A percentile compares a stretch with the other conserved stretches of the same genome.
Evolutionary conservation across 306 rosid genomes (phyloP).

Genomic region (Arachis stenosperma): DNA sequence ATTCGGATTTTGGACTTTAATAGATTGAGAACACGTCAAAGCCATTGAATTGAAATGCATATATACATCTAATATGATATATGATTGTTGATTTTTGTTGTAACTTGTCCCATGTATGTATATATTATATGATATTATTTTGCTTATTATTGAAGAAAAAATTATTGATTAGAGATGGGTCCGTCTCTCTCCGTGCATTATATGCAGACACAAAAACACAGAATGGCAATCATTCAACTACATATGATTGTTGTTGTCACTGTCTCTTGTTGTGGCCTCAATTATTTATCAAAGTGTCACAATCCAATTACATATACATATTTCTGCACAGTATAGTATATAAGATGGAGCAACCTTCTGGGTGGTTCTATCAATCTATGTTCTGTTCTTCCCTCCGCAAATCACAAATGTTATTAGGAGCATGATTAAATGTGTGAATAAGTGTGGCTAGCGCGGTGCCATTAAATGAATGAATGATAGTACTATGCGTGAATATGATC

Average conservation of each 20-base stretch:
- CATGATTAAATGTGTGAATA: background rate
- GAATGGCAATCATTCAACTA: constrained; percentile 23
- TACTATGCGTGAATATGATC: background rate
- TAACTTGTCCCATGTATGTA: too few species aligned
- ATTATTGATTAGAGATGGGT: constrained; percentile 23
- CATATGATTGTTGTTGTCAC: constrained; percentile 15
- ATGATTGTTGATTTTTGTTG: too few species aligned
- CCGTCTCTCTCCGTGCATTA: background rate
- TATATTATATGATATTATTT: too few species aligned
- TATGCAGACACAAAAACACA: constrained; percentile 24
- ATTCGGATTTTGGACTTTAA: background rate
- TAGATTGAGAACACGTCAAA: constrained; percentile 14
- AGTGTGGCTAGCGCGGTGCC: background rate
- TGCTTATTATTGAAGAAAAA: background rate
- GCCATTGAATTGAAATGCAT: background rate
- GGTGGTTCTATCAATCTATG: constrained; percentile 2
- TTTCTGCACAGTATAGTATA: background rate
- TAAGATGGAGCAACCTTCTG: background rate
- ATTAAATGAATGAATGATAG: background rate
- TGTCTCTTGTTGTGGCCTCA: constrained; percentile 15
- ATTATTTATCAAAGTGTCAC: constrained; percentile 35
- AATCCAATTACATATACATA: background rate
- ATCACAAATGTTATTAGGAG: too few species aligned
- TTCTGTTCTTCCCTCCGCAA: background rate
- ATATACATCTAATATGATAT: too few species aligned